These are phyloP conservation scores for Neckera pumila DNA, from an alignment of 225 moss, liverwort and hornwort genomes.

Conservation along the genomic window DNA sequence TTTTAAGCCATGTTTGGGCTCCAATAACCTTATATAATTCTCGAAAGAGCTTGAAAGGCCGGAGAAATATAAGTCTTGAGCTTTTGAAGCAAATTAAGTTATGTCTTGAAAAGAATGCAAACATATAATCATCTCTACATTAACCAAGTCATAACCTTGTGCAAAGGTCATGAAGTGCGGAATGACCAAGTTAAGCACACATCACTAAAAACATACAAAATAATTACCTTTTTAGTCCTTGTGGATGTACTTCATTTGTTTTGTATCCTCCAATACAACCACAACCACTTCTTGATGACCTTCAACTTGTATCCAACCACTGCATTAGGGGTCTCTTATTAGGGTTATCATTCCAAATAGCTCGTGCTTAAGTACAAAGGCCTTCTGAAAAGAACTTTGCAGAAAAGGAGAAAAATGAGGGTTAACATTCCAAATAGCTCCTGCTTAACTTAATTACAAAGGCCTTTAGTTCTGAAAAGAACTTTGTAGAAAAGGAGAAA, in stretches of 20 bases:
- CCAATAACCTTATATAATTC: not conserved
- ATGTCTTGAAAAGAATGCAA: not conserved
- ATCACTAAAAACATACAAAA: not conserved
- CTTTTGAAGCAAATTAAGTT: not conserved
- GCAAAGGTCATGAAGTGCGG: not conserved
- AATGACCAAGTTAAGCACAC: not conserved
- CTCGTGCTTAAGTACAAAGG: not conserved
- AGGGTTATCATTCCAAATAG: not conserved
- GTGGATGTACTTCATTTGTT: not conserved
- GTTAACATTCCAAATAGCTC: not conserved
- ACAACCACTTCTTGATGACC: too few species aligned
- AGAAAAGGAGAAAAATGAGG: not conserved
- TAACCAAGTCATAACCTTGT: not conserved
- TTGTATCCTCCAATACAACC: not conserved
- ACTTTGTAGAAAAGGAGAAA: not conserved
- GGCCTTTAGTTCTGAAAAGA: not conserved
- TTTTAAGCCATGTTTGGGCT: not conserved
- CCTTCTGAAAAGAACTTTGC: not conserved
- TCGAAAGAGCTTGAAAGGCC: accelerated
- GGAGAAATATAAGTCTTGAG: not conserved
- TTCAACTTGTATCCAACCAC: not conserved
- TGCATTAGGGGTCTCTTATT: not conserved
- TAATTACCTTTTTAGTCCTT: not conserved
- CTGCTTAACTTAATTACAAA: not conserved
- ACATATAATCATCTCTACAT: not conserved